Evolutionary conservation across 345 rosid genomes (phyloP).

Genomic region (Citrus maxima): DNA sequence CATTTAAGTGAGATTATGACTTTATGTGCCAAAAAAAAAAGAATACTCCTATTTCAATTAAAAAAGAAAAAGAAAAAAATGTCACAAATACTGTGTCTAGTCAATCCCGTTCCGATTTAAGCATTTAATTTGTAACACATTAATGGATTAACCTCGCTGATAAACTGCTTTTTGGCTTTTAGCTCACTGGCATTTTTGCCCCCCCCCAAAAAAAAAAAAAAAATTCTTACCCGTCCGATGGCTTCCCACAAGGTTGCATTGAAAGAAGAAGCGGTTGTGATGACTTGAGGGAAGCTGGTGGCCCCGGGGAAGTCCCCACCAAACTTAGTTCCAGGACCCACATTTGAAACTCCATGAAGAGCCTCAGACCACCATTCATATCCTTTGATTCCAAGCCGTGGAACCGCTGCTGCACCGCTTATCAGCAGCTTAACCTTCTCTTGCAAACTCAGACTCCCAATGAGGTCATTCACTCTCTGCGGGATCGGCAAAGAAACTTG

Average conservation of each 20-base stretch:
- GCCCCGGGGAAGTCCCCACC: constrained; percentile 64
- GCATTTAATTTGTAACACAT: too few relatives aligned
- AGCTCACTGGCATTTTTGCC: too few relatives aligned
- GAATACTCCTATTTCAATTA: too few relatives aligned
- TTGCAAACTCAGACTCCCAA: constrained; percentile 60
- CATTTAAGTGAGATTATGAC: background rate
- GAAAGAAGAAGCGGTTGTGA: constrained; percentile 84
- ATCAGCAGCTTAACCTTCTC: constrained; percentile 71
- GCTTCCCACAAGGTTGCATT: constrained; percentile 80
- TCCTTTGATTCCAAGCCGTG: constrained; percentile 68
- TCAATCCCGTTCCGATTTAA: too few relatives aligned
- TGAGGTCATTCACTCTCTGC: constrained; percentile 59
- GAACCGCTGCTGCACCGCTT: constrained; percentile 64
- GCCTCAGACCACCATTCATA: constrained; percentile 99
- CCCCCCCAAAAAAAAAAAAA: too few relatives aligned
- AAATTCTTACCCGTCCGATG: constrained; percentile 62
- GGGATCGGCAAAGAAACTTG: constrained; percentile 37
- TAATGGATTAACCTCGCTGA: too few relatives aligned
- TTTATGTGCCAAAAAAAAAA: too few relatives aligned
- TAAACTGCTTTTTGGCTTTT: too few relatives aligned
- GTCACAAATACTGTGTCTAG: too few relatives aligned
- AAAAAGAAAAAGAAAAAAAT: too few relatives aligned
- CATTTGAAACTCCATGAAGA: constrained; percentile 83
- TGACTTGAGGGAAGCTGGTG: constrained; percentile 94
- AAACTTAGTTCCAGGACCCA: constrained; percentile 72